phyloP scores from a whole-genome alignment of 2,329 filamentous ascomycete genomes.

The Aspergillus sp. region DNA sequence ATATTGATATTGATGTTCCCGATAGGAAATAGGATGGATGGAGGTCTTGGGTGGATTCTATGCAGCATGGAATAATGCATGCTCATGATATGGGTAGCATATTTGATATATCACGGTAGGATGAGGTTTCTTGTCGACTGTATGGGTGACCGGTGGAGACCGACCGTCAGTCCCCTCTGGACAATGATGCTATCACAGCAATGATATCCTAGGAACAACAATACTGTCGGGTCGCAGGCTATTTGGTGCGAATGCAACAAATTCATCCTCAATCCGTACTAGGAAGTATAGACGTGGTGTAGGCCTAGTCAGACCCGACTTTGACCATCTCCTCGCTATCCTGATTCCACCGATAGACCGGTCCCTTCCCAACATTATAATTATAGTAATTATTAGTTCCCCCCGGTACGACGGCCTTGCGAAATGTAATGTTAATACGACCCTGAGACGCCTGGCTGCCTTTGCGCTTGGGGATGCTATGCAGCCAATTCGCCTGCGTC shows the following conservation, averaged over 20 bases:
- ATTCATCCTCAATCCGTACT: too few species aligned
- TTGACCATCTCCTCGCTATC: constrained; percentile 22
- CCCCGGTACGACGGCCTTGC: constrained; percentile 65
- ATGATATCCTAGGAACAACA: too few species aligned
- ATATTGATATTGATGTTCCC: neutral
- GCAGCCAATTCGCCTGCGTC: constrained; percentile 75
- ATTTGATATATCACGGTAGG: too few species aligned
- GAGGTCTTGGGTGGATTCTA: neutral
- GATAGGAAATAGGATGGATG: neutral
- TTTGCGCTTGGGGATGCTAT: constrained; percentile 72
- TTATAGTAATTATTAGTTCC: constrained; percentile 82
- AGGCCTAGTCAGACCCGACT: neutral
- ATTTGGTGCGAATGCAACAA: too few species aligned
- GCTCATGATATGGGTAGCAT: too few species aligned
- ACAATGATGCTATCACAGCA: too few species aligned
- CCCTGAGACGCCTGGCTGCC: constrained; percentile 55
- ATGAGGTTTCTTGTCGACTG: too few species aligned
- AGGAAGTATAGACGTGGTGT: too few species aligned
- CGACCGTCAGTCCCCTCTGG: too few species aligned
- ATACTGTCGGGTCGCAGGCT: too few species aligned
- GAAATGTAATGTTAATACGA: constrained; percentile 75
- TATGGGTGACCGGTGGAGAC: too few species aligned
- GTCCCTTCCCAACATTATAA: constrained; percentile 73
- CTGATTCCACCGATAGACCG: constrained; percentile 66
- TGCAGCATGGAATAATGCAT: neutral